phyloP scores from a whole-genome alignment of 78 protist species.

The Dictyostelium firmibasis region DNA sequence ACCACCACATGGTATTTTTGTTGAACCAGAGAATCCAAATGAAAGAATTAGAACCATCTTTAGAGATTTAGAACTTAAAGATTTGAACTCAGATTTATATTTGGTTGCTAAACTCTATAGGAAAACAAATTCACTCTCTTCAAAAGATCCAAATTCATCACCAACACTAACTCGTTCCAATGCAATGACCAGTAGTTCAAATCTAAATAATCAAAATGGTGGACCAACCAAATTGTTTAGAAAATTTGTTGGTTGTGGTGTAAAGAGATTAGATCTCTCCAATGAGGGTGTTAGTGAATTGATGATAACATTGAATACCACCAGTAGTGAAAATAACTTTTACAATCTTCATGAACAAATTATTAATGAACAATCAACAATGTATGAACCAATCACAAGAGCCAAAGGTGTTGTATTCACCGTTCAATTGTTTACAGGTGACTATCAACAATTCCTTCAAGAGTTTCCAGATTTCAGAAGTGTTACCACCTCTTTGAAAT shows the following conservation, averaged over 20 bases:
- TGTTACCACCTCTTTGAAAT: conserved; percentile 28
- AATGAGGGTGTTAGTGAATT: not conserved
- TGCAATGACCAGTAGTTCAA: not conserved
- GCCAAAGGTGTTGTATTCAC: conserved; percentile 75
- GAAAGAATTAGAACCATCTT: conserved; percentile 62
- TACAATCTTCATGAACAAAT: conserved; percentile 42
- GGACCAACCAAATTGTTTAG: not conserved
- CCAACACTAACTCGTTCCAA: conserved; percentile 56
- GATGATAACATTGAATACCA: conserved; percentile 26
- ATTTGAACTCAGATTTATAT: conserved; percentile 42
- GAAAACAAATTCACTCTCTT: conserved; percentile 5
- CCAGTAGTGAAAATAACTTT: conserved; percentile 11
- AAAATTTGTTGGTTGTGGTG: conserved; percentile 74
- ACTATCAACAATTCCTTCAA: conserved; percentile 35
- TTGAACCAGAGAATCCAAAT: conserved; percentile 72
- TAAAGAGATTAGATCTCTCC: conserved; percentile 34
- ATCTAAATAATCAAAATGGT: not conserved
- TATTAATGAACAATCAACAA: conserved; percentile 5
- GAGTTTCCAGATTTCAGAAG: conserved; percentile 21
- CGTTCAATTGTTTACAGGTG: conserved; percentile 37
- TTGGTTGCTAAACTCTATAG: conserved; percentile 34
- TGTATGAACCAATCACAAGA: conserved; percentile 54
- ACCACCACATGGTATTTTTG: conserved; percentile 63
- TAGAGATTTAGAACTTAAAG: conserved; percentile 38
- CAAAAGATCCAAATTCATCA: conserved; percentile 67